A percentile compares a stretch with the other conserved stretches of the same genome.
phyloP scores from a whole-genome alignment of 176 grass and related monocot genomes.

The Secale cereale region DNA sequence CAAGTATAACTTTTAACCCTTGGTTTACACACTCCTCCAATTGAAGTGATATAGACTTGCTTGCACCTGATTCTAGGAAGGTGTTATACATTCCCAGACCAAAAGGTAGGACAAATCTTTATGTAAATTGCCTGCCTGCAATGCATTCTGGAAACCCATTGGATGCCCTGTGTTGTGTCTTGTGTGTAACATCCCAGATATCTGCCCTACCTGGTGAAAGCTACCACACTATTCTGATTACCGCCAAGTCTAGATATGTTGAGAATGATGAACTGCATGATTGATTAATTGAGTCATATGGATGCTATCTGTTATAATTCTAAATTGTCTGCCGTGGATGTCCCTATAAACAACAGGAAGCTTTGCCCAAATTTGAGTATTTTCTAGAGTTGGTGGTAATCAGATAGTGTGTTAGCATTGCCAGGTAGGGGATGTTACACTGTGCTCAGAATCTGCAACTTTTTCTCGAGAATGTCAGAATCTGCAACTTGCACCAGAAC shows the following conservation, averaged over 20 bases:
- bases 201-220: not conserved
- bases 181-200: not conserved
- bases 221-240: not conserved
- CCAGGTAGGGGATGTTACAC: not conserved
- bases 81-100: not conserved
- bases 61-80: not conserved
- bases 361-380: too few species aligned
- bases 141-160: not conserved
- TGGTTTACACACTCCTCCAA: not conserved
- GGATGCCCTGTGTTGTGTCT: not conserved
- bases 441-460: not conserved
- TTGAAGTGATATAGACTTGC: not conserved
- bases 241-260: not conserved
- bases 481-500: not conserved
- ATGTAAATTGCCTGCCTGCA: not conserved
- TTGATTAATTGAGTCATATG: too few species aligned
- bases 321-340: too few species aligned
- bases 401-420: not conserved
- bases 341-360: too few species aligned
- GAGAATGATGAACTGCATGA: too few species aligned
- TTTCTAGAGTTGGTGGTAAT: not conserved
- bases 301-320: too few species aligned
- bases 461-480: too few species aligned
- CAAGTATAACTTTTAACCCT: not conserved
- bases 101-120: not conserved